Conservation (phyloP, 768 basidiomycete genomes). For the Tulasnella sp. region DNA sequence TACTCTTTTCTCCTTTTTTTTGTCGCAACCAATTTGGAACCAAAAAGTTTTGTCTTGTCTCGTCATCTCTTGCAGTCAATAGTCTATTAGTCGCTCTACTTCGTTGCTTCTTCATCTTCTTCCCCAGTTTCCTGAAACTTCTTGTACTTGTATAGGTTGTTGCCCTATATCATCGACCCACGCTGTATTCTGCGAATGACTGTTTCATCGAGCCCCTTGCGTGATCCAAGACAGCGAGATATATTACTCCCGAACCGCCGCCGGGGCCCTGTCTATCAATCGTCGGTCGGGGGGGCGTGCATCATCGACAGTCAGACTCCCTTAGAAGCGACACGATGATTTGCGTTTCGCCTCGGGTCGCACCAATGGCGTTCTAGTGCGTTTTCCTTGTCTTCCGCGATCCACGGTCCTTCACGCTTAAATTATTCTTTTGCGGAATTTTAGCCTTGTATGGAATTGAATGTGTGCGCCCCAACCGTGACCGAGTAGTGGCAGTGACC, state of each 20-base stretch:
- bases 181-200: conserved; percentile 13
- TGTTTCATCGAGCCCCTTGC: conserved; percentile 6
- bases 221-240: not conserved
- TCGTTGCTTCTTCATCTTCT: conserved; percentile 4
- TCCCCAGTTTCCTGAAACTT: not conserved
- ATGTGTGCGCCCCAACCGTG: not conserved
- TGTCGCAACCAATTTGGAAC: not conserved
- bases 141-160: not conserved
- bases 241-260: conserved; percentile 1
- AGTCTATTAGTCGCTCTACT: not conserved
- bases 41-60: not conserved
- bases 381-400: not conserved
- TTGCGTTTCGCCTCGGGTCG: not conserved
- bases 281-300: not conserved
- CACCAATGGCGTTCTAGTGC: not conserved
- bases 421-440: conserved; percentile 9
- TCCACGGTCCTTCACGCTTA: not conserved
- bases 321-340: not conserved
- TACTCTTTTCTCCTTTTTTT: not conserved
- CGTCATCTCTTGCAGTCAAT: not conserved
- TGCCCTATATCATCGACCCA: not conserved
- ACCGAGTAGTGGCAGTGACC: conserved; percentile 2
- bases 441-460: not conserved
- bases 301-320: not conserved
- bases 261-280: not conserved